These are phyloP conservation scores for Austroboletus rostrupii DNA, from an alignment of 1,284 basidiomycete genomes.

Conservation along the genomic window DNA sequence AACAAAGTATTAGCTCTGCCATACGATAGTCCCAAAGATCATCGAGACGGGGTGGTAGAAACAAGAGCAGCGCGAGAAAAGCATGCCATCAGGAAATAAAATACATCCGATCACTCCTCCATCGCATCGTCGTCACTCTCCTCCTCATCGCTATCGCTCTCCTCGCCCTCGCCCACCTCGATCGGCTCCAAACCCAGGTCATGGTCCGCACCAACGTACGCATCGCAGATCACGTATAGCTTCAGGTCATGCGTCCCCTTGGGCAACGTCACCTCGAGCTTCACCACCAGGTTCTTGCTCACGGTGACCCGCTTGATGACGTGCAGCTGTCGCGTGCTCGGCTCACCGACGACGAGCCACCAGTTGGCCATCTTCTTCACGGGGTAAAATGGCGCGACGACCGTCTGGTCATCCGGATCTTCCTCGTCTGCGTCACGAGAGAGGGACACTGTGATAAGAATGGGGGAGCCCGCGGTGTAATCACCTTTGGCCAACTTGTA, in stretches of 20 bases:
- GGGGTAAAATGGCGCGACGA: constrained; percentile 91
- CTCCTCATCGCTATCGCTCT: constrained; percentile 43
- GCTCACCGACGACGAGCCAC: constrained; percentile 95
- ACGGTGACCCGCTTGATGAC: constrained; percentile 96
- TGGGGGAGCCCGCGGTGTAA: constrained; percentile 80
- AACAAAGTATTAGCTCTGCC: no score
- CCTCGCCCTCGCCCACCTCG: constrained; percentile 81
- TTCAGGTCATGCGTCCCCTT: constrained; percentile 83
- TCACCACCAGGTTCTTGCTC: constrained; percentile 70
- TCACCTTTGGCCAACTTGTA: constrained; percentile 80
- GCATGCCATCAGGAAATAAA: no score
- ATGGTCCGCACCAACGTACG: constrained; percentile 87
- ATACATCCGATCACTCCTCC: constrained; percentile 32
- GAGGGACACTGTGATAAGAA: constrained; percentile 77
- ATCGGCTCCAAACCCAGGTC: constrained; percentile 79
- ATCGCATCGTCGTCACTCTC: constrained; percentile 50
- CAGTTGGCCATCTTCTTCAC: constrained; percentile 89
- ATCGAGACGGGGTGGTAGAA: no score
- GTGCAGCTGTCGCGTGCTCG: constrained; percentile 67
- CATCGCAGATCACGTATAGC: constrained; percentile 91
- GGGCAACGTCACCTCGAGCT: constrained; percentile 85
- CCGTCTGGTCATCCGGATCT: constrained; percentile 75
- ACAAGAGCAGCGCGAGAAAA: no score
- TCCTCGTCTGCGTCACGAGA: constrained; percentile 85
- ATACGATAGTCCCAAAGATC: no score